These are phyloP conservation scores for Petunia axillaris DNA, from an alignment of 257 asterid genomes.

Conservation along the genomic window DNA sequence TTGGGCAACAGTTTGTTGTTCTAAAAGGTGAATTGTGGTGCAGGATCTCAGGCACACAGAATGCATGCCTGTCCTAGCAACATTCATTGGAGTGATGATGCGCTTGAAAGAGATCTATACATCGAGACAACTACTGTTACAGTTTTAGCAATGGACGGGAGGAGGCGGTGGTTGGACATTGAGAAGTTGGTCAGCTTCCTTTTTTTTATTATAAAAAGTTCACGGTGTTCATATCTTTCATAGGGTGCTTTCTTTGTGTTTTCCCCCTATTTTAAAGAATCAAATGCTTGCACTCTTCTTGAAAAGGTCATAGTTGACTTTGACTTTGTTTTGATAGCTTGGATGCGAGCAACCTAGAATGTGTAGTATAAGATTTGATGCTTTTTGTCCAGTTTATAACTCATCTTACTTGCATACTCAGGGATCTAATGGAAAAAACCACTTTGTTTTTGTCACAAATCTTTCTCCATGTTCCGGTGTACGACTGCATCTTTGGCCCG, in stretches of 20 bases:
- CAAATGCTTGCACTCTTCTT: slow-evolving; percentile 24
- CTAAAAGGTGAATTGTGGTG: slow-evolving; percentile 28
- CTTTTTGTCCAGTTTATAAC: slow-evolving; percentile 23
- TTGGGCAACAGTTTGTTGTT: background rate
- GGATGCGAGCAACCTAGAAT: slow-evolving; percentile 19
- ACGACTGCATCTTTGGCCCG: slow-evolving; percentile 92
- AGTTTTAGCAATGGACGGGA: slow-evolving; percentile 96
- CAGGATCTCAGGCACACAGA: slow-evolving; percentile 51
- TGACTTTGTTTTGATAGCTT: slow-evolving; percentile 1
- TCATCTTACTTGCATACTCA: slow-evolving; percentile 38
- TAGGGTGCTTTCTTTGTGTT: slow-evolving; percentile 19
- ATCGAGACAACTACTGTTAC: slow-evolving; percentile 78
- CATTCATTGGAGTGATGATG: slow-evolving; percentile 78
- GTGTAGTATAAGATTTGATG: slow-evolving; percentile 15
- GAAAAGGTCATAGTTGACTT: slow-evolving; percentile 25
- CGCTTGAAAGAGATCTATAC: slow-evolving; percentile 85
- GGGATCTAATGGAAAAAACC: slow-evolving; percentile 69
- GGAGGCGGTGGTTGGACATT: slow-evolving; percentile 98
- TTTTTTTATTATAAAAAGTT: slow-evolving; percentile 28
- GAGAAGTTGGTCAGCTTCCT: slow-evolving; percentile 77
- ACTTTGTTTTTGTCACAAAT: slow-evolving; percentile 93
- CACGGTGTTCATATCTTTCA: slow-evolving; percentile 26
- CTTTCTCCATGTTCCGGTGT: slow-evolving; percentile 96
- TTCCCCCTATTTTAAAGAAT: slow-evolving; percentile 9
- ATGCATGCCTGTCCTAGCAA: slow-evolving; percentile 65